Base-by-base conservation (phyloP, 2,329 filamentous ascomycete genomes). In the Chrysosporium keratinophilum region DNA sequence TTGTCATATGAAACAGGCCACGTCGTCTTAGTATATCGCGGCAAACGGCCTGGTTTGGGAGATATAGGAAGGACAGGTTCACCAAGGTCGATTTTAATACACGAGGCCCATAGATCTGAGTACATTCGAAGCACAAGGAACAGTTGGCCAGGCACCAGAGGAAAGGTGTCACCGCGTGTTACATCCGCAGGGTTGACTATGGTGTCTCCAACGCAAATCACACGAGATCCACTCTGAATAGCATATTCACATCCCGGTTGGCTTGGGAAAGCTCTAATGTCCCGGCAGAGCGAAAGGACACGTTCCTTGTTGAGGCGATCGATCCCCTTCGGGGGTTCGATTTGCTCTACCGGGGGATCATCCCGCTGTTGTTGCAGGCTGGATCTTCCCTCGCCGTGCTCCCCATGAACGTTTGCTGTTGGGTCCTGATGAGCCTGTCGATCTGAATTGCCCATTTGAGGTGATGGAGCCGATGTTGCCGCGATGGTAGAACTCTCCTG, bases 91-190 rank as follows among this genome's bases (percentile, higher is more conserved):
- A 64, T 48, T 20, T 62, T 64, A 15, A 59, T 56, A 54, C 66
- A 69, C 3, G 66, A 61, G 44, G 66, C 65, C 67, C 67, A 69
- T 31, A 68, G 48, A 46, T 69, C 66, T 11, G 64, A 61, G 56
- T 66, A 68, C 45, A 69, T 54, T 2, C 57, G 60, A 42, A 63
- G 65, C 37, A 69, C 57, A 23, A 68, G 56, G 43, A 63, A 68
- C 0, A 67, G 49, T 33, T 66, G 63, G 6, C 67, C 66, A 46
- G 55, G 51, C 2, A 56, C 42, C 9, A 68, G 55, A 11, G 64
- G 57, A 52, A 67, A 67, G 51, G 65, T 61, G 41, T 69, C 67
- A 2, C 50, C 7, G 2, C 43, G 42, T 31, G 49, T 56, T 34
- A 61, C 51, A 6, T 60, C 53, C 23, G 39, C 46, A 7, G 28